Evolutionary conservation across 2,329 filamentous ascomycete species (phyloP).

Genomic region (Chrysoporthe austroafricana): DNA sequence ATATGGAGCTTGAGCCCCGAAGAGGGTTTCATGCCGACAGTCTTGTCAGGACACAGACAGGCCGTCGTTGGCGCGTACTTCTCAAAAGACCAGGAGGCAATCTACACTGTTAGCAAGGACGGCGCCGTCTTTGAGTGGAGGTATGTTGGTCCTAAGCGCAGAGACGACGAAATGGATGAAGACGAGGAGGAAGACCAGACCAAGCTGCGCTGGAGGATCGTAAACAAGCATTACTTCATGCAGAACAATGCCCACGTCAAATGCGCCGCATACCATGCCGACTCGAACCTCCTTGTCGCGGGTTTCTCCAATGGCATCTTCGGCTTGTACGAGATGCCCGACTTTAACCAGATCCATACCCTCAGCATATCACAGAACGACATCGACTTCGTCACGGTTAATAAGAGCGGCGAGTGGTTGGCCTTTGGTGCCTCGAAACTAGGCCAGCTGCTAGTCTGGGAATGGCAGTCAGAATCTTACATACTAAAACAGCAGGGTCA

Average conservation of each 20-base stretch:
- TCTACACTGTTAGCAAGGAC: conserved; percentile 96
- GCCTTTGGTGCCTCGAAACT: conserved; percentile 95
- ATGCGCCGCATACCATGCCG: conserved; percentile 87
- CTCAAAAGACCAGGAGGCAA: conserved; percentile 88
- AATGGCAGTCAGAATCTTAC: conserved; percentile 99
- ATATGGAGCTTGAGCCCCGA: conserved; percentile 94
- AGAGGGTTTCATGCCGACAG: conserved; percentile 86
- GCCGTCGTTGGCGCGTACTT: conserved; percentile 96
- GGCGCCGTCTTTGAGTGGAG: conserved; percentile 96
- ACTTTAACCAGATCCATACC: conserved; percentile 94
- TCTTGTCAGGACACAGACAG: conserved; percentile 88
- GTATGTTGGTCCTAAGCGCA: conserved; percentile 68
- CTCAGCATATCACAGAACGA: conserved; percentile 93
- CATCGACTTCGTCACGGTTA: conserved; percentile 93
- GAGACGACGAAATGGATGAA: conserved; percentile 63
- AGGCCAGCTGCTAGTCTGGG: conserved; percentile 97
- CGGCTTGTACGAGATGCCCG: conserved; percentile 91
- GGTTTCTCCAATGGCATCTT: conserved; percentile 96
- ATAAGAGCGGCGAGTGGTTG: conserved; percentile 93
- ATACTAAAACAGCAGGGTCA: conserved; percentile 98
- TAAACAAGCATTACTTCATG: conserved; percentile 91
- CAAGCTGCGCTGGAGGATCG: conserved; percentile 86
- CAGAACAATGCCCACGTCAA: conserved; percentile 85
- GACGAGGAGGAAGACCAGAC: conserved; percentile 63
- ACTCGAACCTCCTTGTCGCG: conserved; percentile 89